Base-by-base conservation (phyloP, 306 rosid genomes). In the Glycyrrhiza uralensis region DNA sequence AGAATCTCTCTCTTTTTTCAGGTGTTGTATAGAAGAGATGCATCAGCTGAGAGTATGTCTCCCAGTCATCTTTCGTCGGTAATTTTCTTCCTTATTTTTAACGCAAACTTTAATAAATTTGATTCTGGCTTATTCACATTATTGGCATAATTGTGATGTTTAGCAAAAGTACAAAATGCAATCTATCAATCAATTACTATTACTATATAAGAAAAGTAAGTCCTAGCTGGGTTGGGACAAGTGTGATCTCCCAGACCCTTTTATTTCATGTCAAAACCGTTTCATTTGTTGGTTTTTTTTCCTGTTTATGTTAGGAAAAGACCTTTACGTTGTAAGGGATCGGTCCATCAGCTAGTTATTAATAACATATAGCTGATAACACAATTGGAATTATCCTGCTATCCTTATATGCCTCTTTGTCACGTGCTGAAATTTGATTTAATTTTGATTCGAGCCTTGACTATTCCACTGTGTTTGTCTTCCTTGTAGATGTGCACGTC, bases 401-500 rank as follows among this genome's bases (percentile, higher is more conserved):
- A 13, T 45, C 14, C 17, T 59, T 72, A 17, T 60, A 10, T 47
- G 38, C 55, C 22, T 54, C 32, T 32, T 71, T 67, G 14, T 36
- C 4, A 35, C 22, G 6, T 77, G 49, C 52, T 67, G 35, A 14
- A 45, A 60, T 55, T 54, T 23, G 62, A 59, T 15, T 47, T 11
- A 38, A 38, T 51, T 59, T 62, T 76, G 38, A 57, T 65, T 71
- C 3, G 23, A 46, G 68, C 57, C 24, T 67, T 71, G 20, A 75
- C 75, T 56, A 1, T 66, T 76, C 58, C 42, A 0, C 41, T 52
- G 24, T 68, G 59, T 47, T 54, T 47, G 29, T 44, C 44, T 39
- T 41, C 28, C 71, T 26, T 93, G 91, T 84, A 94, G 98, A 85
- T 94, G 59, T 94, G 96, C 82, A 81, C 90, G 8, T 85, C 91